Conservation (phyloP, 2,329 filamentous ascomycete species). For the Fusarium sp. region DNA sequence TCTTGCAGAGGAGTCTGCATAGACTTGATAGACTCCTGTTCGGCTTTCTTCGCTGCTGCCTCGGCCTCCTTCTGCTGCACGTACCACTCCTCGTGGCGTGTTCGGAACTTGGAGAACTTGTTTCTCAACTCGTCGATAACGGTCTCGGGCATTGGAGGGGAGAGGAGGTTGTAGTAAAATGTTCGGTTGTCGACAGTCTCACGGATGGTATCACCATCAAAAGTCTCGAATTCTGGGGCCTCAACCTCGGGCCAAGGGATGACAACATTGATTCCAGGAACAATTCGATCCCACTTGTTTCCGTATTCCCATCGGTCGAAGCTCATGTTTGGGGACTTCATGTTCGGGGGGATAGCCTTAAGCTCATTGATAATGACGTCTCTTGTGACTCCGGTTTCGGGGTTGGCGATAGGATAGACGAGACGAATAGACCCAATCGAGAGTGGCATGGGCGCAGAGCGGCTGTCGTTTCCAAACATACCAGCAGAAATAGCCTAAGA, state of each 20-base stretch:
- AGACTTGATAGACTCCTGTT: conserved; percentile 42
- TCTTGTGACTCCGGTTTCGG: conserved; percentile 68
- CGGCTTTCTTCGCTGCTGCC: conserved; percentile 56
- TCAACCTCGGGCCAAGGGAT: conserved; percentile 79
- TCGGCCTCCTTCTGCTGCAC: conserved; percentile 70
- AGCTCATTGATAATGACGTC: conserved; percentile 84
- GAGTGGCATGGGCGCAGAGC: conserved; percentile 57
- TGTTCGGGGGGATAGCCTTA: conserved; percentile 60
- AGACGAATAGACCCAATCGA: conserved; percentile 80
- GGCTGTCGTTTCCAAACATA: conserved; percentile 45
- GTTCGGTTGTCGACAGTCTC: conserved; percentile 78
- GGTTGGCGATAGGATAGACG: conserved; percentile 78
- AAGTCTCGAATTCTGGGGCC: conserved; percentile 60
- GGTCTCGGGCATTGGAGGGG: conserved; percentile 79
- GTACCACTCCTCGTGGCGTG: conserved; percentile 80
- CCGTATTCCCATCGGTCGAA: conserved; percentile 53
- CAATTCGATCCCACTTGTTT: conserved; percentile 63
- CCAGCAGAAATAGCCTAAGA: conserved; percentile 43
- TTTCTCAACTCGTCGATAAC: conserved; percentile 88
- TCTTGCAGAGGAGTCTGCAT: conserved; percentile 69
- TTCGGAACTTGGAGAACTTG: conserved; percentile 84
- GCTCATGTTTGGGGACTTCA: conserved; percentile 55
- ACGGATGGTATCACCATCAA: conserved; percentile 76
- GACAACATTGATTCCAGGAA: conserved; percentile 75
- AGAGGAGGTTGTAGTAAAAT: conserved; percentile 80